Evolutionary conservation across 2,329 filamentous ascomycete genomes (phyloP).

Genomic region (Alternaria sp.): DNA sequence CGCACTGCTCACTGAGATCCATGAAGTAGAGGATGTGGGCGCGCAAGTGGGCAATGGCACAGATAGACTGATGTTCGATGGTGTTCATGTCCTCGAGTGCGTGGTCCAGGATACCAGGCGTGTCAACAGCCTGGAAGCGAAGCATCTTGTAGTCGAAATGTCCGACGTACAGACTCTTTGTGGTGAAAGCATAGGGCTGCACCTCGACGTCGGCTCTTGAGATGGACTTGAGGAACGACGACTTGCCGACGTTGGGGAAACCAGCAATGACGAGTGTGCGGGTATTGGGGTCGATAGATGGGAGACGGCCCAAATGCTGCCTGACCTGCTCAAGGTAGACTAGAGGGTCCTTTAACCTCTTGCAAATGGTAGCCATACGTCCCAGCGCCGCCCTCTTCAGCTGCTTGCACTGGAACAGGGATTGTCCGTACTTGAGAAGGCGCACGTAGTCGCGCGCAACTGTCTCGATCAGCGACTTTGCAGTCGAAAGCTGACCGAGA

Average conservation of each 20-base stretch:
- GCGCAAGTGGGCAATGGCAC: constrained; percentile 94
- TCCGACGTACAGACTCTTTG: constrained; percentile 95
- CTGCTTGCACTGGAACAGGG: constrained; percentile 97
- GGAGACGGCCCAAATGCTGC: constrained; percentile 96
- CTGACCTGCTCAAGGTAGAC: constrained; percentile 96
- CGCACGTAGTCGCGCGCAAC: constrained; percentile 96
- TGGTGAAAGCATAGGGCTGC: constrained; percentile 98
- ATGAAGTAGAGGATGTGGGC: constrained; percentile 98
- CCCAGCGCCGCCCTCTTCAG: constrained; percentile 94
- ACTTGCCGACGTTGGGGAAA: constrained; percentile 93
- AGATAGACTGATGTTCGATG: constrained; percentile 99
- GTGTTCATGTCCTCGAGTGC: constrained; percentile 98
- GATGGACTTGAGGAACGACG: constrained; percentile 90
- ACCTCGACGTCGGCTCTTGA: constrained; percentile 96
- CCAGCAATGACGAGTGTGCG: constrained; percentile 95
- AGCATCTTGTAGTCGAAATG: constrained; percentile 98
- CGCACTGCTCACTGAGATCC: constrained; percentile 96
- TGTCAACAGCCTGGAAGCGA: constrained; percentile 92
- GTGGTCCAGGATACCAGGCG: constrained; percentile 97
- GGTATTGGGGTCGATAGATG: constrained; percentile 98
- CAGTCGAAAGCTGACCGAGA: constrained; percentile 92
- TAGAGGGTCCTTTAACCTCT: constrained; percentile 91
- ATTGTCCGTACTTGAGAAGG: constrained; percentile 91
- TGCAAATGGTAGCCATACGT: constrained; percentile 98
- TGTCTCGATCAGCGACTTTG: constrained; percentile 95